Percentiles rank a stretch among this genome's conserved stretches.
Evolutionary conservation across 2,329 filamentous ascomycete species (phyloP).

Genomic region (Atkinsonella hypoxylon): DNA sequence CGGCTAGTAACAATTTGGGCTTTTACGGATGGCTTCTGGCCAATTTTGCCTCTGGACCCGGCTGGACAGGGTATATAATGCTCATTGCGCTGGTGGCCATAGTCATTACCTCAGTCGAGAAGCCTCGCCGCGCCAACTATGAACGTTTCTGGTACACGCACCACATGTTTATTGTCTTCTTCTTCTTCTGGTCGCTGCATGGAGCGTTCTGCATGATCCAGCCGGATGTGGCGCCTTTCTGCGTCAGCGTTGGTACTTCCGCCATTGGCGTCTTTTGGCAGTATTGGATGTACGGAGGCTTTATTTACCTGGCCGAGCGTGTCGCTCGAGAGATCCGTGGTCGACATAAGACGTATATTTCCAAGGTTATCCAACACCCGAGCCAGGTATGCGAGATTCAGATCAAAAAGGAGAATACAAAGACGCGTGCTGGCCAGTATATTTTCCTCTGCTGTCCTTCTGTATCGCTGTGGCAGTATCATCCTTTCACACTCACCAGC

Average conservation of each 20-base stretch:
- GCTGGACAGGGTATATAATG: slow-evolving; percentile 83
- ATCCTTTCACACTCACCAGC: slow-evolving; percentile 76
- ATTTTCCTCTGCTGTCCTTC: slow-evolving; percentile 83
- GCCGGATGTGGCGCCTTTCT: slow-evolving; percentile 69
- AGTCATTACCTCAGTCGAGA: slow-evolving; percentile 65
- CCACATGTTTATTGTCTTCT: slow-evolving; percentile 80
- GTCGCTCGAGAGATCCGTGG: slow-evolving; percentile 68
- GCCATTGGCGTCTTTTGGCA: slow-evolving; percentile 75
- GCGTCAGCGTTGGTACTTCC: slow-evolving; percentile 51
- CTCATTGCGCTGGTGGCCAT: slow-evolving; percentile 66
- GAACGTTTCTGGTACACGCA: slow-evolving; percentile 88
- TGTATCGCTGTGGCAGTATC: slow-evolving; percentile 79
- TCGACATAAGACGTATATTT: slow-evolving; percentile 73
- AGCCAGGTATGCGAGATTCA: slow-evolving; percentile 85
- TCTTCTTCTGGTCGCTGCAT: slow-evolving; percentile 84
- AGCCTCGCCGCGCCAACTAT: slow-evolving; percentile 68
- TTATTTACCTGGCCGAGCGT: slow-evolving; percentile 68
- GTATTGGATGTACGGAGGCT: slow-evolving; percentile 79
- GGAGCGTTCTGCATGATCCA: slow-evolving; percentile 87
- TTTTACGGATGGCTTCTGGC: slow-evolving; percentile 67
- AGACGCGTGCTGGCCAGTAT: slow-evolving; percentile 72
- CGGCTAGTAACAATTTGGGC: slow-evolving; percentile 62
- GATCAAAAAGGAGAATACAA: slow-evolving; percentile 82
- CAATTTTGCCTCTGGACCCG: slow-evolving; percentile 68
- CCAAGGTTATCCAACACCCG: slow-evolving; percentile 80